phyloP scores from a whole-genome alignment of 2,329 filamentous ascomycete genomes.

The Colletotrichum filicis region DNA sequence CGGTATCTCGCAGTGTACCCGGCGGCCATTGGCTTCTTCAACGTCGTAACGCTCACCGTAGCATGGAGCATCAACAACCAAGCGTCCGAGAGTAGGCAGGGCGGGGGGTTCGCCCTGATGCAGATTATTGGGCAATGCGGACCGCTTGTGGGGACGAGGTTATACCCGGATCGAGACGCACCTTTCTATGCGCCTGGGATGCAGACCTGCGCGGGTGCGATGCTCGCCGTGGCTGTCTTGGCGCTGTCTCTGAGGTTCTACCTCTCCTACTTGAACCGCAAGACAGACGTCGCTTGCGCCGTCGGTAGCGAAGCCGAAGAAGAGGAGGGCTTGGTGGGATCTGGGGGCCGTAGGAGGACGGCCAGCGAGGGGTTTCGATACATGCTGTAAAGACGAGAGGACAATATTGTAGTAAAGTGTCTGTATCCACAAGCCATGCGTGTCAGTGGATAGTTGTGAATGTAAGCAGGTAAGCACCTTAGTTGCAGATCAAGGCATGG shows the following conservation, averaged over 20 bases:
- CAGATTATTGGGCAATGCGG: conserved; percentile 86
- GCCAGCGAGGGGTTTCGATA: conserved; percentile 53
- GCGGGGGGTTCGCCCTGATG: conserved; percentile 81
- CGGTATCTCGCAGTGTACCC: conserved; percentile 84
- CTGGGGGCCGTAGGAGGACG: conserved; percentile 38
- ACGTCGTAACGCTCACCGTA: conserved; percentile 84
- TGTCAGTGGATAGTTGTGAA: background rate
- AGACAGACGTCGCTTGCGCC: conserved; percentile 49
- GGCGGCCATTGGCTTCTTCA: conserved; percentile 84
- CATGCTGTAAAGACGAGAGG: conserved; percentile 52
- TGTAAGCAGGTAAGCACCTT: too few species aligned
- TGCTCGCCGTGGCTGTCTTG: conserved; percentile 69
- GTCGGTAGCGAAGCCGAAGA: conserved; percentile 43
- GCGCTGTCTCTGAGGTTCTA: conserved; percentile 65
- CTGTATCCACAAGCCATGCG: background rate
- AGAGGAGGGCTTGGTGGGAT: conserved; percentile 53
- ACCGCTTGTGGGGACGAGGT: conserved; percentile 73
- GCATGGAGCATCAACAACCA: conserved; percentile 94
- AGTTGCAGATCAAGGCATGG: background rate
- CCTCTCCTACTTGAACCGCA: conserved; percentile 62
- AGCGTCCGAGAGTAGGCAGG: conserved; percentile 73
- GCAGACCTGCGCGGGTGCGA: conserved; percentile 70
- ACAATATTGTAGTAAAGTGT: background rate
- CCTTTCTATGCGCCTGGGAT: conserved; percentile 74
- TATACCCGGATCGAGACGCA: conserved; percentile 70